A percentile compares a stretch with the other conserved stretches of the same genome.
phyloP scores from a whole-genome alignment of 2,329 filamentous ascomycete species.

The Teratosphaeria zuluensis region DNA sequence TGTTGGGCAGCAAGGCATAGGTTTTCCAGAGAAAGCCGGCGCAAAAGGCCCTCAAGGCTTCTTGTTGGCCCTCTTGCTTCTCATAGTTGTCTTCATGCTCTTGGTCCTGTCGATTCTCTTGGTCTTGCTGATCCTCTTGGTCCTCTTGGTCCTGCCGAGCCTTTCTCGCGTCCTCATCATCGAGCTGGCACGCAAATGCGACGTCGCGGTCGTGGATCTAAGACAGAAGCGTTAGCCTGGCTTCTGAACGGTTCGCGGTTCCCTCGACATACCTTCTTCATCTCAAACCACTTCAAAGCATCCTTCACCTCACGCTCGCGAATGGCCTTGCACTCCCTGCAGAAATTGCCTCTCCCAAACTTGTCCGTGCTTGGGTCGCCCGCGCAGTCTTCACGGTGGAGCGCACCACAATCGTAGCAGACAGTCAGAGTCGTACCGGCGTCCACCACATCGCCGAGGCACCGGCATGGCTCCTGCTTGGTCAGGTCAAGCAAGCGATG shows the following conservation, averaged over 20 bases:
- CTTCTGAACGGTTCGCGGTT: neutral
- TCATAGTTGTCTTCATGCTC: too few relatives aligned
- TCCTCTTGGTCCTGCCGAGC: neutral
- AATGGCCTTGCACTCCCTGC: neutral
- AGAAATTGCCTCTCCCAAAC: conserved; percentile 1
- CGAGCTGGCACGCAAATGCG: neutral
- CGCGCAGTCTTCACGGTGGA: conserved; percentile 4
- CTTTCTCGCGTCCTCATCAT: neutral
- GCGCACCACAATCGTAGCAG: neutral
- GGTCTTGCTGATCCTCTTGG: neutral
- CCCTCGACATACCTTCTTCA: neutral
- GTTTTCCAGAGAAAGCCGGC: conserved; percentile 4
- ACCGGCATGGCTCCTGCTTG: neutral
- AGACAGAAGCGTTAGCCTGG: neutral
- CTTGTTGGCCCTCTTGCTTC: too few relatives aligned
- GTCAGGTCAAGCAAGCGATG: neutral
- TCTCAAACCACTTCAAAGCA: neutral
- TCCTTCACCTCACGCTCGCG: neutral
- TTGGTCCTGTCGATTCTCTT: neutral
- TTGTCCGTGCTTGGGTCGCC: neutral
- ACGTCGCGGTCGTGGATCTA: neutral
- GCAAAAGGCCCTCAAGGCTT: neutral
- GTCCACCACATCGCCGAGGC: neutral
- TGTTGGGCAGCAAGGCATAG: conserved; percentile 1
- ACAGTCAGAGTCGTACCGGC: neutral